A percentile compares a stretch with the other conserved stretches of the same genome.
phyloP scores from a whole-genome alignment of 78 protist species.

The Parvularia atlantis region DNA sequence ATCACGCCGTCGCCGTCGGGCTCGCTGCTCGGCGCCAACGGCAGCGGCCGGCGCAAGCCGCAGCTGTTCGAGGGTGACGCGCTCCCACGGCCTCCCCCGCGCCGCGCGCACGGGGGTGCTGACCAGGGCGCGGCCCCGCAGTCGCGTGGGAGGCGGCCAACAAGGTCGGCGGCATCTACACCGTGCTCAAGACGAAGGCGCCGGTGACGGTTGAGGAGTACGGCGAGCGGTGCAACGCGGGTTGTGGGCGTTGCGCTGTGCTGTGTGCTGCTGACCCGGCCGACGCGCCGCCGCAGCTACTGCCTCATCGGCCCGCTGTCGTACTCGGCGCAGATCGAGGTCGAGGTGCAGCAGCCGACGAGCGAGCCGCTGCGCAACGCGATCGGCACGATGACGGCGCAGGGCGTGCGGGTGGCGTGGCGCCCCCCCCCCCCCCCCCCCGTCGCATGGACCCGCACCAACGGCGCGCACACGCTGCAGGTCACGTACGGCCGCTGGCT shows the following conservation, averaged over 20 bases:
- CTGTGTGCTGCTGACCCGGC: too few relatives aligned
- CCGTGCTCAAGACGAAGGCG: slow-evolving; percentile 70
- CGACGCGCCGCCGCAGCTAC: too few relatives aligned
- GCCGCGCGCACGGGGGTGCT: too few relatives aligned
- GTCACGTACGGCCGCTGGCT: slow-evolving; percentile 78
- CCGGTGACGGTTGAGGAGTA: slow-evolving; percentile 20
- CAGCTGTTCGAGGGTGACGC: too few relatives aligned
- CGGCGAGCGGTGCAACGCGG: slow-evolving; percentile 25
- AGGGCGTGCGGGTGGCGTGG: not conserved
- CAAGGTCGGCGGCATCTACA: slow-evolving; percentile 81
- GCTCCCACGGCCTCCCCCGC: too few relatives aligned
- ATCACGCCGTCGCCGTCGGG: too few relatives aligned
- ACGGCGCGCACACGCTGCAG: slow-evolving; percentile 52
- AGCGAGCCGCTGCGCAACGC: slow-evolving; percentile 13
- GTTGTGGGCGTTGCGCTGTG: too few relatives aligned
- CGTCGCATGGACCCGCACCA: too few relatives aligned
- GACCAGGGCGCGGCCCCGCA: too few relatives aligned
- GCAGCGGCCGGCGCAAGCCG: too few relatives aligned
- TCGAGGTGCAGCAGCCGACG: slow-evolving; percentile 43
- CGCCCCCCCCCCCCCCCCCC: too few relatives aligned
- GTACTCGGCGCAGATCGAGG: slow-evolving; percentile 55
- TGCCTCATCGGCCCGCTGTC: slow-evolving; percentile 63
- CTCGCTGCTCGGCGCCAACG: too few relatives aligned
- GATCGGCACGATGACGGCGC: slow-evolving; percentile 37
- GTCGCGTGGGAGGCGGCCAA: slow-evolving; percentile 38